Evolutionary conservation across 108 stramenopile species (phyloP), one percentile per base, ranked within the genome.

Genomic region (Hondaea fermentalgiana): DNA sequence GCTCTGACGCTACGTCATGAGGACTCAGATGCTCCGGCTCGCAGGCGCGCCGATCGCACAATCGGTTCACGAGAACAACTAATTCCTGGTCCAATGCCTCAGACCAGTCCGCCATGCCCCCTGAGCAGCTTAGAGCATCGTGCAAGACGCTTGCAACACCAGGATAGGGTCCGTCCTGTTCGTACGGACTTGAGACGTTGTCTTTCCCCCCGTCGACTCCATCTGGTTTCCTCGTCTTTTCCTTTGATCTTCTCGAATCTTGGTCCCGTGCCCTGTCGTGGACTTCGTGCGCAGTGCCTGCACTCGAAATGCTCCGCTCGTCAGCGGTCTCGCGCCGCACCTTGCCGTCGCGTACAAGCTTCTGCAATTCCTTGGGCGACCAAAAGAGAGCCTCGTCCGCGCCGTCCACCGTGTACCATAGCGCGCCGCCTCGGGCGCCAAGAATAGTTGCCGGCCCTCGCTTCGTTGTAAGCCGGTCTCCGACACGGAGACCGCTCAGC

Each of bases 1-100:
- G 19, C 44, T 43, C 44, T 0, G 53, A 6, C 83, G 57, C 14
- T 4, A 87, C 5, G 5, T 16, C 12, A 5, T 0, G 28, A 5
- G 59, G 72, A 5, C 6, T 4, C 88, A 89, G 42, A 28, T 89
- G 89, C 57, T 49, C 87, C 5, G 89, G 89, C 6, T 89, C 89
- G 44, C 28, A 35, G 42, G 88, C 72, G 5, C 8, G 45, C 59
- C 72, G 25, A 51, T 89, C 89, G 42, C 89, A 89, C 45, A 57
- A 57, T 23, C 14, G 14, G 45, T 89, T 89, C 5, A 89, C 88
- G 2, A 89, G 21, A 8, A 5, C 16, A 8, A 89, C 88, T 3
- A 89, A 87, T n/a, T 19, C 83, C 49, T 43, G n/a, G 28, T 89
- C 89, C 6, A 21, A 5, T 4, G 5, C 89, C 4, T 72, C 23